phyloP scores from a whole-genome alignment of 2,329 filamentous ascomycete species.

The Trichophyton schoenleinii region DNA sequence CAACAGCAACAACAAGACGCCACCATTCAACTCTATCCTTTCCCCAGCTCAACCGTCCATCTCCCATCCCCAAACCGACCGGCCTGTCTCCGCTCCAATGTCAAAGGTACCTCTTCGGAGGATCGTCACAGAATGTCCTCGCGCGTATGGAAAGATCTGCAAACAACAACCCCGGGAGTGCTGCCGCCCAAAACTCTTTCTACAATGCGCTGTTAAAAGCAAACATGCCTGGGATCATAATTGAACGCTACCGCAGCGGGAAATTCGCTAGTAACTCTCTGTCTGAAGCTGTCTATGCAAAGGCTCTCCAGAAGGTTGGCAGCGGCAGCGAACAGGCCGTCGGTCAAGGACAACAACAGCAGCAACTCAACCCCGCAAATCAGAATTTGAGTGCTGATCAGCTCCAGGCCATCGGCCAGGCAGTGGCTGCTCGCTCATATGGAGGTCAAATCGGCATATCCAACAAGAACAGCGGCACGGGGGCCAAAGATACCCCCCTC shows the following conservation, averaged over 20 bases:
- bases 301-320: conserved; percentile 55
- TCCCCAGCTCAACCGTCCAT: conserved; percentile 19
- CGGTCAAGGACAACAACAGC: conserved; percentile 7
- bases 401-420: conserved; percentile 68
- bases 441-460: conserved; percentile 51
- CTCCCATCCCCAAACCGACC: conserved; percentile 15
- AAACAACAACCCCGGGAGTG: conserved; percentile 80
- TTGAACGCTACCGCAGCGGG: conserved; percentile 78
- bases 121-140: conserved; percentile 46
- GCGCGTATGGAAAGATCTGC: conserved; percentile 81
- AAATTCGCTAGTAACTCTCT: conserved; percentile 69
- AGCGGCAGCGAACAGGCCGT: conserved; percentile 23
- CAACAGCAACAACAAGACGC: conserved; percentile 16
- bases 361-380: conserved; percentile 14
- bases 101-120: conserved; percentile 29
- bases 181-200: conserved; percentile 81
- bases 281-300: conserved; percentile 66
- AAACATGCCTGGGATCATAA: conserved; percentile 84
- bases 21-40: conserved; percentile 24
- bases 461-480: conserved; percentile 43
- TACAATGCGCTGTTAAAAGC: conserved; percentile 83
- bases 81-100: conserved; percentile 23
- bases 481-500: conserved; percentile 70
- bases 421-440: conserved; percentile 58
- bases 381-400: conserved; percentile 46